Conservation (phyloP, 1,284 basidiomycete genomes). For the Irpex lacteus region DNA sequence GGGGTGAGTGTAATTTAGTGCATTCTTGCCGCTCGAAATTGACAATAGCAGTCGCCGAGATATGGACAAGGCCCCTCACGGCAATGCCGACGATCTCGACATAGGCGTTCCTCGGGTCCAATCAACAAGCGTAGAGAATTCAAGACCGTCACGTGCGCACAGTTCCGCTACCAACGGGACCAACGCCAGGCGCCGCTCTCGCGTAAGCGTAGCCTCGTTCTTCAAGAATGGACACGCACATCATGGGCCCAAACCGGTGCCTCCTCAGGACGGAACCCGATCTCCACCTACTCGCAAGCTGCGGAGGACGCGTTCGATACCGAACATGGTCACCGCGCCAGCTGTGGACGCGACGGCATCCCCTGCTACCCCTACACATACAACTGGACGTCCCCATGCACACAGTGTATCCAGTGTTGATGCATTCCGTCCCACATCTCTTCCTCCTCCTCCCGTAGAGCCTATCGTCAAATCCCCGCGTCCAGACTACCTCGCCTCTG, state of each 20-base stretch:
- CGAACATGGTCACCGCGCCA: constrained; percentile 40
- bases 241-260: constrained; percentile 22
- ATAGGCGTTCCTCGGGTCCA: constrained; percentile 15
- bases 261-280: constrained; percentile 23
- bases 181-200: constrained; percentile 47
- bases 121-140: constrained; percentile 11
- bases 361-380: constrained; percentile 24
- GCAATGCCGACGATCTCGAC: constrained; percentile 27
- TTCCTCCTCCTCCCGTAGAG: constrained; percentile 9
- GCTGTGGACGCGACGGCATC: constrained; percentile 6
- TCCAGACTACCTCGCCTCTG: constrained; percentile 61
- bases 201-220: constrained; percentile 67
- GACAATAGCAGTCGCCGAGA: constrained; percentile 35
- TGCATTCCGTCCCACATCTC: constrained; percentile 37
- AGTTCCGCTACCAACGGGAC: constrained; percentile 15
- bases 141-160: constrained; percentile 12
- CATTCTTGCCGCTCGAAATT: constrained; percentile 5
- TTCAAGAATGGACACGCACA: constrained; percentile 38
- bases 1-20: constrained; percentile 46
- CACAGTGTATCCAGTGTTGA: constrained; percentile 76
- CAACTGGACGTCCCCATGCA: constrained; percentile 63
- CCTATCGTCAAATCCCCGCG: constrained; percentile 10
- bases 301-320: constrained; percentile 69
- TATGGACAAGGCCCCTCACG: constrained; percentile 47
- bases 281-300: constrained; percentile 46